Conservation (phyloP, 2,329 filamentous ascomycete species). For the Exophiala phaeomuriformis region DNA sequence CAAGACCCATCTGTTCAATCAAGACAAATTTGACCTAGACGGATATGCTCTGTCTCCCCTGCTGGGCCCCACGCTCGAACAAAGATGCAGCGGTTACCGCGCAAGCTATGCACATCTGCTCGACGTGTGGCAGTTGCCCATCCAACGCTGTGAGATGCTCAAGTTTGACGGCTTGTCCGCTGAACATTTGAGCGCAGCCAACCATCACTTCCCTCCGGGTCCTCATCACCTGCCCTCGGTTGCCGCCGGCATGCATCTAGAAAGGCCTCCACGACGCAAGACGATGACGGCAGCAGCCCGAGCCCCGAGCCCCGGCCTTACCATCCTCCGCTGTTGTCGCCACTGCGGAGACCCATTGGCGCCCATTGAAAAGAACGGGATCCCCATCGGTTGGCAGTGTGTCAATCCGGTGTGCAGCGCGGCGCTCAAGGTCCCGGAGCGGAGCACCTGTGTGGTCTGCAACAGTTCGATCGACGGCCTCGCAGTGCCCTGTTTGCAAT, state of each 20-base stretch:
- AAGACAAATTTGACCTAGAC: constrained; percentile 45
- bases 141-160: constrained; percentile 51
- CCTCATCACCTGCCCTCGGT: not conserved
- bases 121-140: constrained; percentile 51
- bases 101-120: constrained; percentile 52
- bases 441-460: constrained; percentile 40
- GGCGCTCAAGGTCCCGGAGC: constrained; percentile 11
- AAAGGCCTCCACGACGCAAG: constrained; percentile 4
- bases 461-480: constrained; percentile 39
- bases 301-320: constrained; percentile 30
- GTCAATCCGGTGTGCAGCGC: constrained; percentile 30
- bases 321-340: constrained; percentile 39
- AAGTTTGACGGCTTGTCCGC: constrained; percentile 43
- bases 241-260: not conserved
- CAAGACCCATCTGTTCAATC: constrained; percentile 50
- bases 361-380: constrained; percentile 25
- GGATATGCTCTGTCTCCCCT: constrained; percentile 42
- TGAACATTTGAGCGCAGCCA: not conserved
- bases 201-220: not conserved
- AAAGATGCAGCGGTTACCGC: constrained; percentile 48
- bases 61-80: constrained; percentile 43
- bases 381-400: constrained; percentile 27
- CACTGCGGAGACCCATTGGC: constrained; percentile 32
- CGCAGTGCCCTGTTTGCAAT: constrained; percentile 41
- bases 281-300: constrained; percentile 8